phyloP scores from a whole-genome alignment of 441 rosid genomes.

The Croton laevigatus region DNA sequence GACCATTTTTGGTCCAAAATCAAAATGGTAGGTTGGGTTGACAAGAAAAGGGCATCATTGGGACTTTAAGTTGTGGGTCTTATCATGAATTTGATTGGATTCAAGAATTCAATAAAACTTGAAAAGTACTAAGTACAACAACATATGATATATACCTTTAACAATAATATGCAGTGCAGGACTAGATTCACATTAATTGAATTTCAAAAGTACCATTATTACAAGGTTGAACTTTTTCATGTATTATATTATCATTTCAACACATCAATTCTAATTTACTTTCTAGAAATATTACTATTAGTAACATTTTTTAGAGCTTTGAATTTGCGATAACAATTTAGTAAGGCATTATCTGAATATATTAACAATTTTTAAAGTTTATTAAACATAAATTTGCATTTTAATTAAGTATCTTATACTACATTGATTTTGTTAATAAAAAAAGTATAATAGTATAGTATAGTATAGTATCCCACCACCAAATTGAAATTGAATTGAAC shows the following conservation, averaged over 20 bases:
- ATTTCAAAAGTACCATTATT: constrained; percentile 11
- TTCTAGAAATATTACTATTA: too few species aligned
- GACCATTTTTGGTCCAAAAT: constrained; percentile 11
- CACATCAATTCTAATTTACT: too few species aligned
- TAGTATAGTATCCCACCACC: constrained; percentile 11
- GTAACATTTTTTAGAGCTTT: too few species aligned
- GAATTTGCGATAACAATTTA: too few species aligned
- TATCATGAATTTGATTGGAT: constrained; percentile 15
- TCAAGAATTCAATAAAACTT: constrained; percentile 13
- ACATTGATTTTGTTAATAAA: constrained; percentile 6
- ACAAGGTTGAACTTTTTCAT: not conserved
- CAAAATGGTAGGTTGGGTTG: constrained; percentile 10
- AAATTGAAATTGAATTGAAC: not conserved
- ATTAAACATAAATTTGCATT: too few species aligned
- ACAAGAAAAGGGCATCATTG: constrained; percentile 13
- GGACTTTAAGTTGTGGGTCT: constrained; percentile 21
- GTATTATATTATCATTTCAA: too few species aligned
- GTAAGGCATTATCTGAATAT: too few species aligned
- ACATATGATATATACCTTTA: not conserved
- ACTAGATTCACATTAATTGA: not conserved
- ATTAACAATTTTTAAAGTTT: too few species aligned
- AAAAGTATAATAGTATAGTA: not conserved
- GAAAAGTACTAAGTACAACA: constrained; percentile 20
- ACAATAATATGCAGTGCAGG: constrained; percentile 4
- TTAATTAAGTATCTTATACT: too few species aligned